phyloP scores from a whole-genome alignment of 1,284 basidiomycete genomes.

The Marasmius sp. region DNA sequence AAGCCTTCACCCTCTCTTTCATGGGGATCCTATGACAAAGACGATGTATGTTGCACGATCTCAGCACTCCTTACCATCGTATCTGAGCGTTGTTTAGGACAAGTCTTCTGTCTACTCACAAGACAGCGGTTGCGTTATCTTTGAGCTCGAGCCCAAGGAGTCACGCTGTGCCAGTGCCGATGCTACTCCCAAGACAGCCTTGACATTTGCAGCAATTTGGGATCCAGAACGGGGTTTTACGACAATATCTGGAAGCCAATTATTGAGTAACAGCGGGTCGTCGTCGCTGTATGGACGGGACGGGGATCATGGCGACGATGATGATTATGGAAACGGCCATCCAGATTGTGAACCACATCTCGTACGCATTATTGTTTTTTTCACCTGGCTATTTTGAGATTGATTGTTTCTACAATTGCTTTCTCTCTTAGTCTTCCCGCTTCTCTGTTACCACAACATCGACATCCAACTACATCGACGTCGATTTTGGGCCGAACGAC shows the following conservation, averaged over 20 bases:
- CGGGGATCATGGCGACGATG: background rate
- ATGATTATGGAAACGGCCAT: slow-evolving; percentile 7
- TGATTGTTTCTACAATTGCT: background rate
- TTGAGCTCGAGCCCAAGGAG: background rate
- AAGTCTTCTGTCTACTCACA: slow-evolving; percentile 15
- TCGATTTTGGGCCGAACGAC: slow-evolving; percentile 14
- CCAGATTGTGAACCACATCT: slow-evolving; percentile 18
- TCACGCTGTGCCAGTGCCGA: background rate
- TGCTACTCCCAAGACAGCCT: slow-evolving; percentile 12
- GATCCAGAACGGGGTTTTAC: slow-evolving; percentile 17
- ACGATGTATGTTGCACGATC: background rate
- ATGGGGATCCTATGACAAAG: slow-evolving; percentile 4
- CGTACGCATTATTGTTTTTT: slow-evolving; percentile 4
- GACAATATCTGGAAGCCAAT: slow-evolving; percentile 8
- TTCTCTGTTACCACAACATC: slow-evolving; percentile 55
- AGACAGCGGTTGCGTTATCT: slow-evolving; percentile 13
- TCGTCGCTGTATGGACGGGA: background rate
- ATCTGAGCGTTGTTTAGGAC: background rate
- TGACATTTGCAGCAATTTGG: slow-evolving; percentile 19
- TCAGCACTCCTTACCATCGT: background rate
- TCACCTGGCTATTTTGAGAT: background rate
- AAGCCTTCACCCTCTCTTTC: slow-evolving; percentile 2
- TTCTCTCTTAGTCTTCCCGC: slow-evolving; percentile 37
- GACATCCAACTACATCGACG: slow-evolving; percentile 45
- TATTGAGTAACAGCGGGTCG: slow-evolving; percentile 3